Percentiles rank a stretch among this genome's conserved stretches.
Conservation (phyloP, 768 basidiomycete species). For the Kwoniella heveanensis region DNA sequence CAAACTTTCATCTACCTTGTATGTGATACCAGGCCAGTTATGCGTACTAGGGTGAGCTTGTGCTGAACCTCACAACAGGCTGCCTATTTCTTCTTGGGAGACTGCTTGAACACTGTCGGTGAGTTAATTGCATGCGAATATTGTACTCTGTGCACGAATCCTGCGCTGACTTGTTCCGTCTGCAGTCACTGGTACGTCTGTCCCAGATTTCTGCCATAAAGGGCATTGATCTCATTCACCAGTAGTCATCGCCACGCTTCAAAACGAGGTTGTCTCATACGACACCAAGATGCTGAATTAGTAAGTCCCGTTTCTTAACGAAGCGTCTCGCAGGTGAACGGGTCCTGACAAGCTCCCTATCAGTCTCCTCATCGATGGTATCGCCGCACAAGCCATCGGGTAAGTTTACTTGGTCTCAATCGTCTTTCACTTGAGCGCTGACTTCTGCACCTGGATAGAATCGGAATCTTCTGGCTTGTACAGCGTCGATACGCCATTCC, state of each 20-base stretch:
- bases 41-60: constrained; percentile 63
- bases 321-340: neutral
- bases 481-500: constrained; percentile 42
- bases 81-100: constrained; percentile 58
- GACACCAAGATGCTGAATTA: constrained; percentile 51
- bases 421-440: neutral
- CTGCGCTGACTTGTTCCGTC: neutral
- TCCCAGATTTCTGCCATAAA: neutral
- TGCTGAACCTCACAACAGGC: constrained; percentile 63
- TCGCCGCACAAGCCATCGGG: constrained; percentile 48
- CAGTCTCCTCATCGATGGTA: constrained; percentile 51
- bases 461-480: constrained; percentile 50
- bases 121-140: no score
- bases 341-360: constrained; percentile 5
- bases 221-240: neutral
- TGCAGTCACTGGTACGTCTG: constrained; percentile 31
- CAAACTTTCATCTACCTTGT: constrained; percentile 76
- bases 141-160: no score
- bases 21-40: constrained; percentile 19
- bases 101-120: constrained; percentile 49
- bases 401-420: constrained; percentile 8
- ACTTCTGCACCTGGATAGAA: constrained; percentile 20
- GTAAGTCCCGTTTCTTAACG: constrained; percentile 26
- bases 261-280: constrained; percentile 50
- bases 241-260: constrained; percentile 50